Base-by-base conservation (phyloP, 2,329 filamentous ascomycete species). In the Diplodia corticola region DNA sequence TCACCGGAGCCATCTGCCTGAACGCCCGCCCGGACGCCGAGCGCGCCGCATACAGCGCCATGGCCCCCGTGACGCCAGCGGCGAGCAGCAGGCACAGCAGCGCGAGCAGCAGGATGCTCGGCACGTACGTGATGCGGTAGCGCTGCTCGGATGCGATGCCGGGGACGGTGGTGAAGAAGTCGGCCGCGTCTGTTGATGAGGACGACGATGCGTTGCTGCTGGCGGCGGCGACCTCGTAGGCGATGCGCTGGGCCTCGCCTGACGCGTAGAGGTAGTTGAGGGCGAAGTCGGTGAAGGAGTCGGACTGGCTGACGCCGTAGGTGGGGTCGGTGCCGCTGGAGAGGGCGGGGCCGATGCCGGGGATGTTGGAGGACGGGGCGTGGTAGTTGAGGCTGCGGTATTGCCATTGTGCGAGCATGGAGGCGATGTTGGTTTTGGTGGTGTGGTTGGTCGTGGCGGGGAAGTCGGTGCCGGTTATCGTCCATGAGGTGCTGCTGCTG, bases 81-180 rank as follows among this genome's bases (percentile, higher is more conserved):
- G 60, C 60, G 1, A 2, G 20, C 7, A 63, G 6, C 30, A 53
- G 4, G 20, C 46, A 40, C 30, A 30, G 3, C 48, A 63, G n/a
- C 3, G 48, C 68, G 5, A 68, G 15, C 2, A 71, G 20, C 17
- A 71, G 33, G 9, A 71, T 66, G 24, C 53, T 51, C 10, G 69
- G 69, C 4, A 71, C 69, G 26, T 69, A 68, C 10, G 69, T 71
- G 37, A 71, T 70, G 28, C 68, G 68, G 50, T 70, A 71, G 13
- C 37, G 53, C 9, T 66, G 49, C 20, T 37, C 40, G 15, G 40
- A 53, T 24, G 22, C 40, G 6, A 64, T 50, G 17, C 35, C 65
- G 1, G 30, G 20, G 5, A 70, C 69, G 4, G 61, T 13, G 67
- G 63, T 17, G 33, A 64, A 65, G n/a, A 54, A 66, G 15, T 66